These are phyloP conservation scores for Drechslerella dactyloides DNA, from an alignment of 2,329 filamentous ascomycete species.

Conservation along the genomic window DNA sequence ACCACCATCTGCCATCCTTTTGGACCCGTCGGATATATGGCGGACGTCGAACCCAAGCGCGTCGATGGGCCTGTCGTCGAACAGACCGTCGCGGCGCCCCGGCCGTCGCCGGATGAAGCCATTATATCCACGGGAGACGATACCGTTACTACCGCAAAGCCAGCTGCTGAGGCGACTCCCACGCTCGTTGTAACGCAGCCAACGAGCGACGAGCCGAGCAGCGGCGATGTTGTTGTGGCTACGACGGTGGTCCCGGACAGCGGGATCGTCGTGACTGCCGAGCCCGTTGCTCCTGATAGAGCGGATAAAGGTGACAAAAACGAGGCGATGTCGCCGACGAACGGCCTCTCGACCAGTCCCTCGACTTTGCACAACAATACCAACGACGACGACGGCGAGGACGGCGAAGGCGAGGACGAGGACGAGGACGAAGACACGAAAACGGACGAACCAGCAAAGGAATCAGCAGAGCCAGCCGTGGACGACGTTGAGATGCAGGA, in stretches of 20 bases:
- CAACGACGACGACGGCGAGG: conserved; percentile 16
- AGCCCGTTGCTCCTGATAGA: conserved; percentile 17
- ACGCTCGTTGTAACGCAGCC: neutral
- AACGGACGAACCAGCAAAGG: neutral
- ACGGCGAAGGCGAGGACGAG: too few species aligned
- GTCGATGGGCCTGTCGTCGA: conserved; percentile 19
- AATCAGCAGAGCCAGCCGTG: neutral
- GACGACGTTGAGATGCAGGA: neutral
- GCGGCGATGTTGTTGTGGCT: neutral
- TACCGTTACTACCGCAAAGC: neutral
- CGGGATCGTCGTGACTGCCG: conserved; percentile 17
- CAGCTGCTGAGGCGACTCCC: neutral
- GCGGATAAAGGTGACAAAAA: conserved; percentile 8
- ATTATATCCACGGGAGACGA: conserved; percentile 45
- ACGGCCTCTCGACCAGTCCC: conserved; percentile 29
- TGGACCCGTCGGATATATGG: conserved; percentile 29
- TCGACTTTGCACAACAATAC: conserved; percentile 12
- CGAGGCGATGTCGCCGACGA: conserved; percentile 21
- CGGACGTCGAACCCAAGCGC: conserved; percentile 47
- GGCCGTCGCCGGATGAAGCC: conserved; percentile 50
- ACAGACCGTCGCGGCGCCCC: conserved; percentile 45
- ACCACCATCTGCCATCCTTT: conserved; percentile 14
- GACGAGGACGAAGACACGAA: neutral
- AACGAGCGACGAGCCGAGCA: neutral
- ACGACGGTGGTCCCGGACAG: conserved; percentile 3